These are phyloP conservation scores for Coniochaeta sp. DNA, from an alignment of 2,329 filamentous ascomycete species.

Conservation along the genomic window DNA sequence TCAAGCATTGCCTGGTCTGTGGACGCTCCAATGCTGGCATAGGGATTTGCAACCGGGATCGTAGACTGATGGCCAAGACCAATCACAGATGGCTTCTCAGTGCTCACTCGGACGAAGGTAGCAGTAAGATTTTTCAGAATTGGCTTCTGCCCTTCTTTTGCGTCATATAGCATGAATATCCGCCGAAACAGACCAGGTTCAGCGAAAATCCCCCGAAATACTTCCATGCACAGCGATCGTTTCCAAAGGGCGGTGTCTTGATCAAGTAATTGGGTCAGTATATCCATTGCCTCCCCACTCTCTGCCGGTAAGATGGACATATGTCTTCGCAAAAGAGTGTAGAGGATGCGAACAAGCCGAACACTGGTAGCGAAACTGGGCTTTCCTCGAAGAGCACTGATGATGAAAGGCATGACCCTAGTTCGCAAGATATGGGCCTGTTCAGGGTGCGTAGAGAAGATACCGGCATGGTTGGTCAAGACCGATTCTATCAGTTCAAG, in stretches of 20 bases:
- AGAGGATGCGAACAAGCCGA: conserved; percentile 73
- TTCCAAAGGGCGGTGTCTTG: conserved; percentile 83
- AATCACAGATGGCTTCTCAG: conserved; percentile 83
- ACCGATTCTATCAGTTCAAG: conserved; percentile 90
- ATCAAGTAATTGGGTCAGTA: conserved; percentile 81
- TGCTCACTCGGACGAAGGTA: conserved; percentile 84
- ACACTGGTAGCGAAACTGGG: conserved; percentile 76
- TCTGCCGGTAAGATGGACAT: conserved; percentile 67
- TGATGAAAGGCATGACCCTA: conserved; percentile 76
- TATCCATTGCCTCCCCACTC: conserved; percentile 72
- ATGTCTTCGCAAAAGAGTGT: conserved; percentile 72
- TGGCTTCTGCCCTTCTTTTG: conserved; percentile 60
- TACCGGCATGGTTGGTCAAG: conserved; percentile 72
- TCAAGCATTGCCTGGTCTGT: conserved; percentile 85
- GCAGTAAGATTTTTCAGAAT: conserved; percentile 78
- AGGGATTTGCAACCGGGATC: conserved; percentile 57
- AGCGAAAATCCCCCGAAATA: conserved; percentile 77
- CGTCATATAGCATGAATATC: conserved; percentile 76
- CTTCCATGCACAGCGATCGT: conserved; percentile 81
- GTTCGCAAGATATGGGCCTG: conserved; percentile 71
- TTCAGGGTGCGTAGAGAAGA: conserved; percentile 73
- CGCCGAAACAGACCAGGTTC: conserved; percentile 71
- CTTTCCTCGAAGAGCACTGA: conserved; percentile 68
- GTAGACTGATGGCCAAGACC: conserved; percentile 86
- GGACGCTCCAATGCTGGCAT: conserved; percentile 46